Evolutionary conservation across 129 eudicot genomes (phyloP).

Genomic region (Silybum marianum): DNA sequence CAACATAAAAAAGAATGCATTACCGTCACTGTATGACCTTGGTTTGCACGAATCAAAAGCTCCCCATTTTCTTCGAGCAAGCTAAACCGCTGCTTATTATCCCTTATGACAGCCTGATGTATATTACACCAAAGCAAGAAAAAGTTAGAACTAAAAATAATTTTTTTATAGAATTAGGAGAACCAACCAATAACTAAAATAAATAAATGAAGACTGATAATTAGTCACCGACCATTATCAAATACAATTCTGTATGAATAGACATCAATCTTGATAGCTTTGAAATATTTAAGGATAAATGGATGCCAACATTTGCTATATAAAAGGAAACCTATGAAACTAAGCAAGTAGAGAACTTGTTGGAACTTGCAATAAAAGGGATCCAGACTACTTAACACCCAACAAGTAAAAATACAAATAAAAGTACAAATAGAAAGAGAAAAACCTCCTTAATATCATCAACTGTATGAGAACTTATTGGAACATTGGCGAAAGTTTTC

Average conservation of each 20-base stretch:
- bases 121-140: not conserved
- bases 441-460: slow-evolving; percentile 87
- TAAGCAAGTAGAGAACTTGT: not conserved
- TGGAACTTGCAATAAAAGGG: no score
- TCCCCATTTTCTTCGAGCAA: slow-evolving; percentile 91
- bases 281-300: not conserved
- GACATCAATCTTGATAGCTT: not conserved
- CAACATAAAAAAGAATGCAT: not conserved
- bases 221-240: not conserved
- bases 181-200: not conserved
- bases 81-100: slow-evolving; percentile 89
- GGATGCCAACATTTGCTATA: not conserved
- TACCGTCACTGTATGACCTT: slow-evolving; percentile 90
- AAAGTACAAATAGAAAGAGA: no score
- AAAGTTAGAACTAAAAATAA: not conserved
- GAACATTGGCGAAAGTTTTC: slow-evolving; percentile 73
- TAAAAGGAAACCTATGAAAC: not conserved
- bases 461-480: slow-evolving; percentile 65
- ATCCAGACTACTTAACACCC: no score
- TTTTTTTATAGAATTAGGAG: not conserved
- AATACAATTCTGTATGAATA: not conserved
- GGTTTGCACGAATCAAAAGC: slow-evolving; percentile 92
- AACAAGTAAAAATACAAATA: no score
- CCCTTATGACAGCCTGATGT: slow-evolving; percentile 76
- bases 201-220: not conserved